Conservation (phyloP, 257 asterid genomes). For the Nicotiana attenuata region DNA sequence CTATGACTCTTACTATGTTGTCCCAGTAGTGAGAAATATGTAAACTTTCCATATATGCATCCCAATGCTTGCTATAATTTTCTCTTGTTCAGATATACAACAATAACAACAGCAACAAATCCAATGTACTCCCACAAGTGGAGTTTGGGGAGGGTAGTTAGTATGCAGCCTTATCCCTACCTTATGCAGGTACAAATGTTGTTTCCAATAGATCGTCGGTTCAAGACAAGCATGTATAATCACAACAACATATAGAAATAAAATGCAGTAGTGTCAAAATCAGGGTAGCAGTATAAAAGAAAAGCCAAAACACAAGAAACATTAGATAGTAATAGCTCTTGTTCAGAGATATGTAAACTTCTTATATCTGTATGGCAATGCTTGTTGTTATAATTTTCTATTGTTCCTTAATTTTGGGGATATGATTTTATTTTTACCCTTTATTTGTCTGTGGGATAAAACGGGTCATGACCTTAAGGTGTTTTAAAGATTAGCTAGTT, state of each 20-base stretch:
- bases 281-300: no score
- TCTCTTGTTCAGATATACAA: neutral
- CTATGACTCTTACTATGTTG: neutral
- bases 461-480: conserved; percentile 65
- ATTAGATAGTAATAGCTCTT: neutral
- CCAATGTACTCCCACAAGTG: no score
- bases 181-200: no score
- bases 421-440: neutral
- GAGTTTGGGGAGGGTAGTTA: no score
- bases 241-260: no score
- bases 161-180: no score
- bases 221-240: no score
- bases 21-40: neutral
- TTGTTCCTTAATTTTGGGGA: neutral
- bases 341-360: neutral
- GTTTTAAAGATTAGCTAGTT: conserved; percentile 53
- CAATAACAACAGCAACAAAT: no score
- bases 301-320: no score
- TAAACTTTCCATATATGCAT: neutral
- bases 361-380: neutral
- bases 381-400: neutral
- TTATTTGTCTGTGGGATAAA: conserved; percentile 51
- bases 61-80: neutral
- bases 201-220: no score
- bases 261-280: no score